phyloP scores from a whole-genome alignment of 192 early-diverging fungal genomes.

The Allomyces arbusculus region DNA sequence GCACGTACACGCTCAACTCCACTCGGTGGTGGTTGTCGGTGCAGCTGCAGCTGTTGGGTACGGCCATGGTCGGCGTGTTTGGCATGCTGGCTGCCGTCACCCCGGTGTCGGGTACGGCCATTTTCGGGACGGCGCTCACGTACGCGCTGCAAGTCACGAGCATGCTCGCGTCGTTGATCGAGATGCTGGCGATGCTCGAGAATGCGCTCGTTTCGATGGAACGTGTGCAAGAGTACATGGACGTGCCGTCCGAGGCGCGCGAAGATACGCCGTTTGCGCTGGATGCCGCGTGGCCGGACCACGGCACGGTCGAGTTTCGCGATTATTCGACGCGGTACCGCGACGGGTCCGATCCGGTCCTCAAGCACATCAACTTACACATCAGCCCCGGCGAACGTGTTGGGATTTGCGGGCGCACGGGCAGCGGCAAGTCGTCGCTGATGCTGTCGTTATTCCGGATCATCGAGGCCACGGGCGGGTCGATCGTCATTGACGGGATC shows the following conservation, averaged over 20 bases:
- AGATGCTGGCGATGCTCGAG: constrained; percentile 29
- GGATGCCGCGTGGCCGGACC: constrained; percentile 38
- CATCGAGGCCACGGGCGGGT: constrained; percentile 3
- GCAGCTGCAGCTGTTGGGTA: constrained; percentile 35
- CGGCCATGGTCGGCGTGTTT: constrained; percentile 40
- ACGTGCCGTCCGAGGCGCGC: constrained; percentile 60
- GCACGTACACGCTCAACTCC: not conserved
- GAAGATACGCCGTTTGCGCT: constrained; percentile 22
- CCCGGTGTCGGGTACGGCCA: constrained; percentile 12
- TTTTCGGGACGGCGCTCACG: constrained; percentile 36
- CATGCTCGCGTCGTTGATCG: constrained; percentile 43
- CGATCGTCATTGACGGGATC: not conserved
- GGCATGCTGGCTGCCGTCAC: constrained; percentile 28
- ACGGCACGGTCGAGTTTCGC: constrained; percentile 46
- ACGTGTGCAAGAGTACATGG: constrained; percentile 63
- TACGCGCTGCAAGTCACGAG: constrained; percentile 43
- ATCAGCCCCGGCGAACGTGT: constrained; percentile 18
- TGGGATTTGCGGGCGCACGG: constrained; percentile 23
- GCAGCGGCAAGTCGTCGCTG: not conserved
- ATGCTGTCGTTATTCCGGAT: not conserved
- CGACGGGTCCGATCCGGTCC: constrained; percentile 36
- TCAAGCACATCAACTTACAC: constrained; percentile 20
- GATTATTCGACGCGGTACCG: constrained; percentile 58
- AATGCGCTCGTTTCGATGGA: constrained; percentile 55
- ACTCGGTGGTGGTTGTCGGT: constrained; percentile 34